Conservation (phyloP, 73 alveolate genomes). For the Tetrahymena malaccensis region DNA sequence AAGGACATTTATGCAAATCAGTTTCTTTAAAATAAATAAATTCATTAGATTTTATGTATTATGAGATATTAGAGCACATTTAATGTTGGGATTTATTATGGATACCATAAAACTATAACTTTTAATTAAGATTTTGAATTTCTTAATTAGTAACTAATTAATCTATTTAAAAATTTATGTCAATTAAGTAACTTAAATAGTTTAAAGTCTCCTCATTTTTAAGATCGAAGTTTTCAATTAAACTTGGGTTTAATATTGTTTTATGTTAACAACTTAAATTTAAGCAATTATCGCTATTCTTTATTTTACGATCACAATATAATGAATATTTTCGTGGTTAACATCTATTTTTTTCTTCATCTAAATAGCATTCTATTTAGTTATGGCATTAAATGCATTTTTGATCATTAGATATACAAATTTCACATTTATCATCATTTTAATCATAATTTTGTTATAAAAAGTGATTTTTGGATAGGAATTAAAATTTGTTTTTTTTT, state of each 20-base stretch:
- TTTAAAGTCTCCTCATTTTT: not conserved
- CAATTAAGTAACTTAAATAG: not conserved
- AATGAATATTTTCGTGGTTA: not conserved
- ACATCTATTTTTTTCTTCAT: not conserved
- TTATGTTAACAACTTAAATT: not conserved
- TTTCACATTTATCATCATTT: too few species aligned
- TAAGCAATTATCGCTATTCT: not conserved
- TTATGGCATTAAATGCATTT: not conserved
- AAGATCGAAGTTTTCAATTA: not conserved
- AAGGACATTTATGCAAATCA: too few species aligned
- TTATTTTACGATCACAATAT: not conserved
- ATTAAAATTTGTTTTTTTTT: too few species aligned
- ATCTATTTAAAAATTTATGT: too few species aligned
- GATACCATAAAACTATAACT: not conserved
- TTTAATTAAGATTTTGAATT: too few species aligned
- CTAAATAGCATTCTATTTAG: too few species aligned
- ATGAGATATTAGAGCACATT: too few species aligned
- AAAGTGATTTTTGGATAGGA: too few species aligned
- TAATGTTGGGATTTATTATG: not conserved
- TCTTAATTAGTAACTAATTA: not conserved
- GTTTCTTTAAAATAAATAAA: too few species aligned
- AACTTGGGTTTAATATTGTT: not conserved
- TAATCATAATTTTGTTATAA: not conserved
- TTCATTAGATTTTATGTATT: too few species aligned
- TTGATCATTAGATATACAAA: not conserved